Evolutionary conservation across 1,284 basidiomycete species (phyloP).

Genomic region (Ceratobasidium sp.): DNA sequence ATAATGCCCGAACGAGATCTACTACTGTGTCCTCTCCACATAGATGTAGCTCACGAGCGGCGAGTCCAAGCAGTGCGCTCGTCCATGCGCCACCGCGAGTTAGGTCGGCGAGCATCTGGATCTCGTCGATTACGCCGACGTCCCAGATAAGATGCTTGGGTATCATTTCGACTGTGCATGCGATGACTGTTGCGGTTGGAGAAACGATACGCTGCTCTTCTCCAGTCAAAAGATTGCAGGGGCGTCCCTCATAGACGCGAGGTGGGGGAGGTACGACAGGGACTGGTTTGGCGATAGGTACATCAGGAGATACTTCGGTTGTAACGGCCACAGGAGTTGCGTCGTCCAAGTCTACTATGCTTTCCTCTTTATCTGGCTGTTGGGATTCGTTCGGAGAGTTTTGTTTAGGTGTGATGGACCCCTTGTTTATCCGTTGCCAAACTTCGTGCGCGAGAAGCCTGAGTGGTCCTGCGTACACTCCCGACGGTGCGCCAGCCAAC

Average conservation of each 20-base stretch:
- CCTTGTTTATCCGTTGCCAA: conserved; percentile 91
- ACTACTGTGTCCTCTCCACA: conserved; percentile 96
- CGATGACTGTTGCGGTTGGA: conserved; percentile 70
- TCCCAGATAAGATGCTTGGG: conserved; percentile 68
- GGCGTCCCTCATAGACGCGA: conserved; percentile 61
- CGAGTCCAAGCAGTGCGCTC: conserved; percentile 81
- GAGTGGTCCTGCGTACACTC: conserved; percentile 92
- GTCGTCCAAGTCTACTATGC: conserved; percentile 31
- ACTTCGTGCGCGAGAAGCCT: conserved; percentile 96
- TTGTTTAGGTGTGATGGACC: conserved; percentile 70
- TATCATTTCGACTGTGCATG: conserved; percentile 97
- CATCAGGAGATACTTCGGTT: conserved; percentile 12
- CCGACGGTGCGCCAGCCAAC: conserved; percentile 79
- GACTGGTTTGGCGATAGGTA: conserved; percentile 64
- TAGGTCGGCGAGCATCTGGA: conserved; percentile 92
- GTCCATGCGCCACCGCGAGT: conserved; percentile 91
- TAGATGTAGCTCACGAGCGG: conserved; percentile 90
- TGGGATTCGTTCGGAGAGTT: neutral
- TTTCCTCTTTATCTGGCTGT: conserved; percentile 2
- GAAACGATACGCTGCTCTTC: conserved; percentile 87
- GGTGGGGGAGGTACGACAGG: conserved; percentile 49
- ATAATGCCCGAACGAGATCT: conserved; percentile 78
- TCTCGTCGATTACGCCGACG: conserved; percentile 96
- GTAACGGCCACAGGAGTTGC: conserved; percentile 8
- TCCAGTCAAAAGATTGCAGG: conserved; percentile 92